phyloP scores from a whole-genome alignment of 2,329 filamentous ascomycete species.

The Boeremia lycopersici region DNA sequence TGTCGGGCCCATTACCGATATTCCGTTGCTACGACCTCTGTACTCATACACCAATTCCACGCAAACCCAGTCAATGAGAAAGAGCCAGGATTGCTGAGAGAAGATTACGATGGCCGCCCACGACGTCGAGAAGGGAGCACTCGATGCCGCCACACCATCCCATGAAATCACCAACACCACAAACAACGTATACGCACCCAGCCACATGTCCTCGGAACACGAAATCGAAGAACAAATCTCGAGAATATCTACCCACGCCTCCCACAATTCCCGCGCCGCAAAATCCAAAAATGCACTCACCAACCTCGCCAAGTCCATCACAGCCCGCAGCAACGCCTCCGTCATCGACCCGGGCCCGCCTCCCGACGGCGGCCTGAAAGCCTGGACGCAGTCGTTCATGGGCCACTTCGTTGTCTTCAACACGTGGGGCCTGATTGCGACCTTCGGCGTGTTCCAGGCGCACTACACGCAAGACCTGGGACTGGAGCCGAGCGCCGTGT shows the following conservation, averaged over 20 bases:
- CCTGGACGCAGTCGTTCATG: conserved; percentile 47
- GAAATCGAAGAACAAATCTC: conserved; percentile 11
- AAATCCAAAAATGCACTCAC: conserved; percentile 18
- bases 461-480: conserved; percentile 41
- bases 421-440: conserved; percentile 47
- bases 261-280: conserved; percentile 9
- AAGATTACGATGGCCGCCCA: conserved; percentile 3
- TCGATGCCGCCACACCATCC: background rate
- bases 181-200: conserved; percentile 14
- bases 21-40: background rate
- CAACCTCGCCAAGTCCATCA: conserved; percentile 34
- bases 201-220: conserved; percentile 3
- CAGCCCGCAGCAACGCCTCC: conserved; percentile 41
- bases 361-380: conserved; percentile 45
- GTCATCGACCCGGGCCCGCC: conserved; percentile 45
- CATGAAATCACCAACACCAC: conserved; percentile 2
- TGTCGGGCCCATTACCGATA: conserved; percentile 1
- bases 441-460: conserved; percentile 47
- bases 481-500: conserved; percentile 52
- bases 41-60: background rate
- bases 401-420: conserved; percentile 47
- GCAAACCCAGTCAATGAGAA: background rate
- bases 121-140: conserved; percentile 25
- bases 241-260: conserved; percentile 21
- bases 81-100: conserved; percentile 3